Evolutionary conservation across 106 monocot genomes (phyloP).

Genomic region (Acorus gramineus): DNA sequence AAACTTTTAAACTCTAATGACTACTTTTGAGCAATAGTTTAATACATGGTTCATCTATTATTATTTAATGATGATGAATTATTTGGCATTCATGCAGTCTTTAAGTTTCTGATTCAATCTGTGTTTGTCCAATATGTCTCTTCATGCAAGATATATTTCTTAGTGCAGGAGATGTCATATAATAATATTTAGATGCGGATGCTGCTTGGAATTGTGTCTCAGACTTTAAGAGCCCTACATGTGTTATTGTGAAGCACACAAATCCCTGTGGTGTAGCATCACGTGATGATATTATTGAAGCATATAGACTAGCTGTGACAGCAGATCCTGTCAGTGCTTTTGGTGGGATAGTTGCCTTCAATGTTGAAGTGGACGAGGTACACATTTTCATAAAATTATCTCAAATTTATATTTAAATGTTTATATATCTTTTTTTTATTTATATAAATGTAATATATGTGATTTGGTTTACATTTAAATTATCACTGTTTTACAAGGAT

Average conservation of each 20-base stretch:
- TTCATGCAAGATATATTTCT: no score
- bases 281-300: slow-evolving; percentile 69
- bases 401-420: slow-evolving; percentile 2
- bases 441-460: not conserved
- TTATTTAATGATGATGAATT: no score
- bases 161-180: slow-evolving; percentile 89
- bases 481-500: slow-evolving; percentile 28
- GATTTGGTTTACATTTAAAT: not conserved
- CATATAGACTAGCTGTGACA: slow-evolving; percentile 86
- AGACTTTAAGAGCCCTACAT: slow-evolving; percentile 77
- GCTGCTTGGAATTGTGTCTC: slow-evolving; percentile 99
- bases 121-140: no score
- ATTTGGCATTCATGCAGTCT: no score
- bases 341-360: slow-evolving; percentile 98
- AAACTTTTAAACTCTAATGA: no score
- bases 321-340: slow-evolving; percentile 94
- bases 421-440: not conserved
- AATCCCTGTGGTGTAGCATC: slow-evolving; percentile 80
- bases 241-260: slow-evolving; percentile 96
- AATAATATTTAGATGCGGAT: slow-evolving; percentile 99
- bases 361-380: slow-evolving; percentile 82
- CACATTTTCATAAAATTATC: not conserved
- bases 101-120: no score
- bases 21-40: no score
- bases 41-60: no score